These are phyloP conservation scores for Lotus japonicus DNA, from an alignment of 306 rosid genomes.

Conservation along the genomic window DNA sequence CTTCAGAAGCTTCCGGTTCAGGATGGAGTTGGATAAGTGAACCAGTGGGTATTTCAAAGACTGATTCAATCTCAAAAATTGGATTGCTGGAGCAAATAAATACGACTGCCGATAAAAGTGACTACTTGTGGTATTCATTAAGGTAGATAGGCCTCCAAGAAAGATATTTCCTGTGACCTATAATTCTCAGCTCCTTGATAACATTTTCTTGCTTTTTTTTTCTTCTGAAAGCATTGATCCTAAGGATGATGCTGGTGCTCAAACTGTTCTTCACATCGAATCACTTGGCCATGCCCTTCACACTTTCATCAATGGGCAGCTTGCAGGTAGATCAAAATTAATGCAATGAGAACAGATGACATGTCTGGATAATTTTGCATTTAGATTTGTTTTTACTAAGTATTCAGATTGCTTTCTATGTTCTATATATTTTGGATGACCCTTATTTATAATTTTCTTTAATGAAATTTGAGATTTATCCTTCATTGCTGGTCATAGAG, in stretches of 20 bases:
- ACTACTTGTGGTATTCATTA: constrained; percentile 89
- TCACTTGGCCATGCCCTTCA: constrained; percentile 93
- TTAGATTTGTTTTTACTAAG: not conserved
- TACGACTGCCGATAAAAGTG: constrained; percentile 93
- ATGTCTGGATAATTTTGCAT: not conserved
- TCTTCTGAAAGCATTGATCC: constrained; percentile 37
- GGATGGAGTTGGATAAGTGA: constrained; percentile 88
- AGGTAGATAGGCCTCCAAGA: constrained; percentile 47
- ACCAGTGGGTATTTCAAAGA: constrained; percentile 80
- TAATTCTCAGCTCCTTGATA: constrained; percentile 14
- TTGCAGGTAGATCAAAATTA: constrained; percentile 47
- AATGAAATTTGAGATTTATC: not conserved
- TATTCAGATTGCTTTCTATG: not conserved
- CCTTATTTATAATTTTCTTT: not conserved
- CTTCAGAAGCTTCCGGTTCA: constrained; percentile 51
- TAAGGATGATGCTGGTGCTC: constrained; percentile 47
- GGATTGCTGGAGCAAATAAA: constrained; percentile 92
- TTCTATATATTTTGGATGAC: not conserved
- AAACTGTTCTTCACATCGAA: constrained; percentile 68
- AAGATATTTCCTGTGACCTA: constrained; percentile 5
- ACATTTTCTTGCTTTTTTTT: constrained; percentile 8
- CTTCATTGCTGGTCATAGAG: not conserved
- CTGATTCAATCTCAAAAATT: constrained; percentile 42
- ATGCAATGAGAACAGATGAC: not conserved
- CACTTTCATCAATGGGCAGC: constrained; percentile 71